phyloP scores from a whole-genome alignment of 23 red algal genomes.

The Agarophyton chilense region DNA sequence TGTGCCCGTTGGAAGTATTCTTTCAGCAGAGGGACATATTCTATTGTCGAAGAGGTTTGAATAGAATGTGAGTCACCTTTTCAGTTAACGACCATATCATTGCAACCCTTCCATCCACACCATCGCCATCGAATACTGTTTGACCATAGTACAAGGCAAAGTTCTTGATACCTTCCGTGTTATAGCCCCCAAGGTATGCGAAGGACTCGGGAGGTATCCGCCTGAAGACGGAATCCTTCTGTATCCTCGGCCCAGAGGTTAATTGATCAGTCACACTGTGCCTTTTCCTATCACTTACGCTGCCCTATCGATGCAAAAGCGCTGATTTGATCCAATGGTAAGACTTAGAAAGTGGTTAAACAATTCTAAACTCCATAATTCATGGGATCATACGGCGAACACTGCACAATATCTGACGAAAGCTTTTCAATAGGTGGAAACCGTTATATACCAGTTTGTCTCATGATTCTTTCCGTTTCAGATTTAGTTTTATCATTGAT shows the following conservation, averaged over 20 bases:
- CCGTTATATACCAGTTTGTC: background rate
- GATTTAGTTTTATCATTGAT: background rate
- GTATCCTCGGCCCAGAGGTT: background rate
- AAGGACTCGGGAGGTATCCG: background rate
- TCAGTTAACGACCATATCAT: background rate
- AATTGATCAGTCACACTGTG: background rate
- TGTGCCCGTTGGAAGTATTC: background rate
- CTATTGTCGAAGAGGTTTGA: background rate
- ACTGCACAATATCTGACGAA: background rate
- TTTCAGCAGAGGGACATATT: background rate
- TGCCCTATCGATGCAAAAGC: background rate
- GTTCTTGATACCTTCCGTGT: constrained; percentile 5
- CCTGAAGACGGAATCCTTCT: background rate
- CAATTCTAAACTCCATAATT: background rate
- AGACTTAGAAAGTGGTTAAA: background rate
- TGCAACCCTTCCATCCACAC: background rate
- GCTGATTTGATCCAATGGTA: background rate
- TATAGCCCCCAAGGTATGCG: background rate
- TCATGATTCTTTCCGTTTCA: background rate
- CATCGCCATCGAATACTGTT: background rate
- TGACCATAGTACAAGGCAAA: background rate
- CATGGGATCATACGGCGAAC: constrained; percentile 26
- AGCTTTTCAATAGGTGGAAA: background rate
- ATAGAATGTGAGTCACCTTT: background rate
- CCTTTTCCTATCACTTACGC: background rate